Evolutionary conservation across 805 yeast genomes (phyloP).

Genomic region (Metschnikowia colocasiae): DNA sequence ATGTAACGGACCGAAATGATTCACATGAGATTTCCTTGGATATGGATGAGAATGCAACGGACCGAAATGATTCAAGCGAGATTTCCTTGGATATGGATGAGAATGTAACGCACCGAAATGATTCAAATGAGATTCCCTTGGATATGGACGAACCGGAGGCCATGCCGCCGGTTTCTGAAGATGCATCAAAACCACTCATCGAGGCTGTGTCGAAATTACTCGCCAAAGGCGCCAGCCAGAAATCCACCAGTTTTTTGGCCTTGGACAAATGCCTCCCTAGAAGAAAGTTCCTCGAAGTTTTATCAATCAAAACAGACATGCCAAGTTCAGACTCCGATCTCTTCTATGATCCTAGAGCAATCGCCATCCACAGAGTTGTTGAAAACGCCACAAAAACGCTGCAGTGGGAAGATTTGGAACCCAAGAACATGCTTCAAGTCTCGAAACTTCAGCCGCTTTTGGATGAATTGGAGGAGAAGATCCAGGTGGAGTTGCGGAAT

Average conservation of each 20-base stretch:
- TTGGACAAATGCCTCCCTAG: slow-evolving; percentile 79
- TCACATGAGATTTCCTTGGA: neutral
- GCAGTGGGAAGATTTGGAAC: slow-evolving; percentile 15
- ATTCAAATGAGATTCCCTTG: no score
- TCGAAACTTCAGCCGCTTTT: slow-evolving; percentile 16
- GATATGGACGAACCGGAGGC: neutral
- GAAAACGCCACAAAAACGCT: slow-evolving; percentile 23
- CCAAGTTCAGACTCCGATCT: slow-evolving; percentile 11
- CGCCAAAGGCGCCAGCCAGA: slow-evolving; percentile 21
- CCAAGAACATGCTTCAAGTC: slow-evolving; percentile 13
- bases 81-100: neutral
- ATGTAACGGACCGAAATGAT: no score
- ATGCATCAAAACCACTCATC: neutral
- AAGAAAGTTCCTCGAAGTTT: slow-evolving; percentile 53
- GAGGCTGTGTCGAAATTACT: neutral
- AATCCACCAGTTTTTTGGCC: slow-evolving; percentile 61
- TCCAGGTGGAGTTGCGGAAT: slow-evolving; percentile 18
- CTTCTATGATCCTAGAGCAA: slow-evolving; percentile 29
- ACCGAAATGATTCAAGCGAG: neutral
- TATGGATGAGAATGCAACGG: neutral
- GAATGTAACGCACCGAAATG: no score
- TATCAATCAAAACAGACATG: slow-evolving; percentile 33
- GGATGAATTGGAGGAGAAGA: slow-evolving; percentile 20
- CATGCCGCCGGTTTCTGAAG: neutral
- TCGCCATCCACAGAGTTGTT: slow-evolving; percentile 35